phyloP scores from a whole-genome alignment of 1,284 basidiomycete species.

The Meripilus lineatus region DNA sequence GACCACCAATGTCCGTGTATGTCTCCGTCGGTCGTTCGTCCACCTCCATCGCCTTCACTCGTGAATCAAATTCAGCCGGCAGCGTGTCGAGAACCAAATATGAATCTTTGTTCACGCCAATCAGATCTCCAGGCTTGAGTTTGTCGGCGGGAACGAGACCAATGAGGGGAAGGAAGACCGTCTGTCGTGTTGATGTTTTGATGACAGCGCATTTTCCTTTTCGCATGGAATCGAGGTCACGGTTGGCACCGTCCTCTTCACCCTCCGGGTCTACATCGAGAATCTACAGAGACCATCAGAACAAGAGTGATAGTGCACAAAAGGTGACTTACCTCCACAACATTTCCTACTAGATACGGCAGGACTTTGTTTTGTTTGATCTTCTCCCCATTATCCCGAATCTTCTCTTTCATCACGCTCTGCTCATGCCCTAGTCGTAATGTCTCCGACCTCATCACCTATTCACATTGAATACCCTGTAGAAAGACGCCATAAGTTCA shows the following conservation, averaged over 20 bases:
- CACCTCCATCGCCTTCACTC: conserved; percentile 92
- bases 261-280: conserved; percentile 92
- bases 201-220: conserved; percentile 98
- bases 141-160: conserved; percentile 92
- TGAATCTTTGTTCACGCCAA: conserved; percentile 99
- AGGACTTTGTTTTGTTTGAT: conserved; percentile 99
- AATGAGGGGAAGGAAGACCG: conserved; percentile 97
- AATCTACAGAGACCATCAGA: conserved; percentile 52
- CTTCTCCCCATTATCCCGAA: conserved; percentile 97
- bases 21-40: conserved; percentile 77
- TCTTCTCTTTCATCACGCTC: conserved; percentile 96
- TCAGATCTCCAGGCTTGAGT: conserved; percentile 89
- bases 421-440: conserved; percentile 92
- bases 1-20: conserved; percentile 76
- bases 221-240: conserved; percentile 90
- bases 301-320: not conserved
- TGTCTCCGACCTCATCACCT: conserved; percentile 96
- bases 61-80: conserved; percentile 72
- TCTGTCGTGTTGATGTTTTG: conserved; percentile 97
- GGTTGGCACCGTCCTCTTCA: conserved; percentile 91
- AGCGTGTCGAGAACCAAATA: conserved; percentile 93
- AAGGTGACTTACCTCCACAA: conserved; percentile 76
- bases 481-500: conserved; percentile 2
- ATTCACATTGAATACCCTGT: conserved; percentile 1
- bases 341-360: conserved; percentile 96